Percentiles rank a stretch among this genome's conserved stretches.
phyloP scores from a whole-genome alignment of 176 grass and related monocot species.

The Ensete glaucum region DNA sequence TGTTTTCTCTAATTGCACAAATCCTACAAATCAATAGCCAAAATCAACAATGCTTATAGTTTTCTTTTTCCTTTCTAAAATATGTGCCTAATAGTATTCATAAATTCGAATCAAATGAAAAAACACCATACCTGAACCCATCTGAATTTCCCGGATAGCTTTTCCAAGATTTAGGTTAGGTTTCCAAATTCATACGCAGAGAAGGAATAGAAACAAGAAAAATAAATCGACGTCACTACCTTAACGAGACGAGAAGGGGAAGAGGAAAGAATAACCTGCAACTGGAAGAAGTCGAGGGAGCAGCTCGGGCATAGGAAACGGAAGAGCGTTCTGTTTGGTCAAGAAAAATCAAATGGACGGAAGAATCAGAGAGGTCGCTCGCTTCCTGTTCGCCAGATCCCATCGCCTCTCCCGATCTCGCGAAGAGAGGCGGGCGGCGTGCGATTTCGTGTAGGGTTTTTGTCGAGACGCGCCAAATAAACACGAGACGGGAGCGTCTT shows the following conservation, averaged over 20 bases:
- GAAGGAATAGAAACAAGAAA: background rate
- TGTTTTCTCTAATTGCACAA: background rate
- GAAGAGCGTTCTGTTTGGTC: background rate
- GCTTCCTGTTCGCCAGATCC: background rate
- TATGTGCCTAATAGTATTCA: background rate
- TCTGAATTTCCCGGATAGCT: no score
- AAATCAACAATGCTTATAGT: background rate
- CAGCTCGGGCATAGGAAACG: slow-evolving; percentile 18
- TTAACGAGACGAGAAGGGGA: background rate
- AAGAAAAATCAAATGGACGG: background rate
- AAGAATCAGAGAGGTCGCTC: no score
- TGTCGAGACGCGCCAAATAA: no score
- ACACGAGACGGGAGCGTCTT: no score
- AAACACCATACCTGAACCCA: background rate
- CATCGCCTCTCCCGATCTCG: background rate
- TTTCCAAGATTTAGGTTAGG: background rate
- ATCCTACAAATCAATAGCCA: background rate
- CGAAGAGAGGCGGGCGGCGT: background rate
- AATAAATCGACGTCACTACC: background rate
- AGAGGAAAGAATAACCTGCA: background rate
- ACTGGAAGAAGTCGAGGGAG: background rate
- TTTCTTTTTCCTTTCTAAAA: background rate
- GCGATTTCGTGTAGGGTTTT: no score
- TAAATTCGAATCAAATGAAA: background rate
- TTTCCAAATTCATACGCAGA: background rate